Evolutionary conservation across 345 rosid species (phyloP), one percentile per base, ranked within the genome.

Genomic region (Pistacia integerrima): DNA sequence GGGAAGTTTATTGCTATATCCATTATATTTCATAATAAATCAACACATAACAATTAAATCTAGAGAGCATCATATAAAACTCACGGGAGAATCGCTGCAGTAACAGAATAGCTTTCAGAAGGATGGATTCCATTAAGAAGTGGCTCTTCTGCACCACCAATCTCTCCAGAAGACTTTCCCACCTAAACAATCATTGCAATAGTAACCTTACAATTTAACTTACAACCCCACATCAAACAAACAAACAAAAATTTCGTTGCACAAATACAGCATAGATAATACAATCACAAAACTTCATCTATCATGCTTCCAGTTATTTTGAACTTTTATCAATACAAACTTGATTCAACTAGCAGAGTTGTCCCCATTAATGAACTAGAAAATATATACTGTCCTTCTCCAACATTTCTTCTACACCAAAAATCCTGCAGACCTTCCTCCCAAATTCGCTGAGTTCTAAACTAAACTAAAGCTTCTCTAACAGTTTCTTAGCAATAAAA

Each of bases 11-110:
- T 76, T 14, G 17, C 22, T 71, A 52, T n/a, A 55, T 69, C 28
- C 59, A 38, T 28, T 8, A 67, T 2, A 38, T 36, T 18, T 10
- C 17, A 36, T 51, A 6, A 54, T 46, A 71, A 77, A 67, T 46
- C 30, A 48, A 67, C 33, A 48, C 56, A 8, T 8, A 70, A 58
- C 49, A 25, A 11, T 68, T 67, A 35, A 11, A 8, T 58, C 20
- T 41, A 75, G 22, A 56, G 35, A 61, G 67, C 16, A 35, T 17
- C 16, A 71, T 55, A 67, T 10, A 59, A 71, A 68, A 72, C 92
- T 89, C 82, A 95, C 99, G 99, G 96, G 44, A 90, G 89, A 52
- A 92, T 65, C 0, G 97, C 90, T 25, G 97, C 85, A 62, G 73
- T 63, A 78, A 87, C 76, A 69, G 97, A 88, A 84, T 90, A 95